Evolutionary conservation across 345 rosid species (phyloP), one percentile per base, ranked within the genome.

Genomic region (Aethionema arabicum): DNA sequence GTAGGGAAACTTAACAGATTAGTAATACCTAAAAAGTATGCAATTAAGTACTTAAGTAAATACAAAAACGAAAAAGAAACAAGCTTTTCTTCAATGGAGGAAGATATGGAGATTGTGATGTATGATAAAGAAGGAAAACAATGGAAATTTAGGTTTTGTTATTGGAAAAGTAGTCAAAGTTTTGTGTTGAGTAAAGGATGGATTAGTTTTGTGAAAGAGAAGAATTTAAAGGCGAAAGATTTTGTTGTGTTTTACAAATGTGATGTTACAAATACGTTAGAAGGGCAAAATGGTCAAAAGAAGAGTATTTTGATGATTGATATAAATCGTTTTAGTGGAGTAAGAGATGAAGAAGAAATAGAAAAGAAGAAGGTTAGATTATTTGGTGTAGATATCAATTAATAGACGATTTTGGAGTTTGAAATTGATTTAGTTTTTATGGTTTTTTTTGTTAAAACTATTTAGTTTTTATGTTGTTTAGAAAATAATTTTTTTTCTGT

Each of bases 131-230:
- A 32, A 4, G 78, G 81, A 96, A 81, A 63, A 66, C 7, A 47
- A 21, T 85, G 96, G 98, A 80, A 72, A 29, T 91, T 91, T 59
- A 70, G 93, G 50, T 91, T 82, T 48, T 91, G 98, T 51, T 87
- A 87, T 37, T 87, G 98, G 96, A 78, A 27, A 59, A 88, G 95
- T 72, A 91, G 95, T 60, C 90, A 84, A 58, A 85, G 95, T 63
- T 86, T 78, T 38, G 92, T 91, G 15, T 86, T 91, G 78, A 86
- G 90, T 0, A 82, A 78, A 70, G 98, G 98, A 2, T 88, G 96
- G 96, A 88, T 63, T 32, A 40, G 72, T 54, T 91, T 86, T 32
- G 87, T 85, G 11, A 88, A 66, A 78, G 88, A 80, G 51, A 86
- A 79, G 43, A 65, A 72, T 3, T 60, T 88, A 74, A 77, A 75